A percentile compares a stretch with the other conserved stretches of the same genome.
Conservation (phyloP, 2,329 filamentous ascomycete species). For the Cercospora beticola region DNA sequence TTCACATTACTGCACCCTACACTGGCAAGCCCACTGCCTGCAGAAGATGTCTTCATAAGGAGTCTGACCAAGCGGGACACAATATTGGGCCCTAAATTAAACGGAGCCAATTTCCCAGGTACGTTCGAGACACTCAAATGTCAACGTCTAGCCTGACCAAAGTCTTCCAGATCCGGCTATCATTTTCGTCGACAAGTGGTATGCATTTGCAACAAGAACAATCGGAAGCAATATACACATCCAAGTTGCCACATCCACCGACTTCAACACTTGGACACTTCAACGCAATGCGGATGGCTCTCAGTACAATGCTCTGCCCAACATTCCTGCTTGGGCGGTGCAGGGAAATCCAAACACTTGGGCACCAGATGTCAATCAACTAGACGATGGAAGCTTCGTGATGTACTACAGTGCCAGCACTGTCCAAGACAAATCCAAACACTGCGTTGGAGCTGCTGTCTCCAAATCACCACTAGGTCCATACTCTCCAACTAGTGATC, state of each 20-base stretch:
- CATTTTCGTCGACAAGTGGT: slow-evolving; percentile 38
- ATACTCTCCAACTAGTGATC: slow-evolving; percentile 32
- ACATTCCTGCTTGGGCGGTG: slow-evolving; percentile 53
- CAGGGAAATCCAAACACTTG: slow-evolving; percentile 54
- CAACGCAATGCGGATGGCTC: slow-evolving; percentile 41
- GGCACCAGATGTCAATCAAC: slow-evolving; percentile 60
- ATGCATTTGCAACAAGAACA: slow-evolving; percentile 43
- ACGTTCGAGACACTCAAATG: neutral
- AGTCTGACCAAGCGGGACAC: slow-evolving; percentile 11
- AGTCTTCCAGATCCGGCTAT: slow-evolving; percentile 38
- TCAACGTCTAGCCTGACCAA: slow-evolving; percentile 27
- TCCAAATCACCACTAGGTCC: slow-evolving; percentile 32
- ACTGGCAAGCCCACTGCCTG: neutral
- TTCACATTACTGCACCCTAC: neutral
- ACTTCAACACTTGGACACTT: slow-evolving; percentile 40
- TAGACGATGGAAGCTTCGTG: slow-evolving; percentile 41
- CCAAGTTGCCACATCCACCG: slow-evolving; percentile 41
- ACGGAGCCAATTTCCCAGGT: slow-evolving; percentile 50
- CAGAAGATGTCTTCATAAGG: neutral
- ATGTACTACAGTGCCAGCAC: slow-evolving; percentile 40
- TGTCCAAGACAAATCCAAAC: slow-evolving; percentile 27
- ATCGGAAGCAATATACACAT: slow-evolving; percentile 39
- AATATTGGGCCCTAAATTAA: slow-evolving; percentile 30
- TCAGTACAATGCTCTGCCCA: slow-evolving; percentile 55
- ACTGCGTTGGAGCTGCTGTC: slow-evolving; percentile 40